Base-by-base conservation (phyloP, 2,329 filamentous ascomycete genomes). In the Exophiala alcalophila region DNA sequence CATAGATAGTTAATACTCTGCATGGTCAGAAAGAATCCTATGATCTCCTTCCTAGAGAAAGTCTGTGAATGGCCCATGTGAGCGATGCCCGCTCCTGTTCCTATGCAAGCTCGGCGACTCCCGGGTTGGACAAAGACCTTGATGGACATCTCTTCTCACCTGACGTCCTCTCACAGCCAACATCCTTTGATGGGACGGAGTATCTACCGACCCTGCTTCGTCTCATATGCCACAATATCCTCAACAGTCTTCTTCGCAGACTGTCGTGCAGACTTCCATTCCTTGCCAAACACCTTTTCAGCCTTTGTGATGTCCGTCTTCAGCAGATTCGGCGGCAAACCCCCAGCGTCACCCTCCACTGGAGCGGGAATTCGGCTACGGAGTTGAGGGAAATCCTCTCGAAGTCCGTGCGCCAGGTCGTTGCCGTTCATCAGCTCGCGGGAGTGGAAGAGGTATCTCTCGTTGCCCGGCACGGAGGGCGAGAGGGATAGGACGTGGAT, bases 371-470 rank as follows among this genome's bases (percentile, higher is more conserved):
- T 35, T 9, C 42, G 42, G 12, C 29, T 10, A 15, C 25, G 19
- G 23, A 45, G 15, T 21, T 40, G 35, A 18, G 42, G 42, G n/a
- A 45, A 45, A 7, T 39, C 25, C 25, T 40, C 42, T 11, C 42
- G 42, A 8, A 45, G 16, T 3, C 24, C 36, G 10, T 11, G 21
- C 23, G 35, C 35, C 24, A 34, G 24, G 12, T 23, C 18, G 23
- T 28, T 30, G 9, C 26, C n/a, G 12, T 29, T 18, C 35, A 45
- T 45, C 15, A 40, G 8, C 30, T 40, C 42, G 16, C 19, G 29
- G 14, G 42, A 28, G 23, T 45, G 34, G 35, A 45, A 45, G 9
- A 40, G 7, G 19, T 45, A 45, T 11, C 42, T 27, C 25, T 45
- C 29, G 14, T 45, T 45, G 2, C 42, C 42, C 1, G 42, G 42